Evolutionary conservation across 345 rosid species (phyloP).

Genomic region (Brassica rapa): DNA sequence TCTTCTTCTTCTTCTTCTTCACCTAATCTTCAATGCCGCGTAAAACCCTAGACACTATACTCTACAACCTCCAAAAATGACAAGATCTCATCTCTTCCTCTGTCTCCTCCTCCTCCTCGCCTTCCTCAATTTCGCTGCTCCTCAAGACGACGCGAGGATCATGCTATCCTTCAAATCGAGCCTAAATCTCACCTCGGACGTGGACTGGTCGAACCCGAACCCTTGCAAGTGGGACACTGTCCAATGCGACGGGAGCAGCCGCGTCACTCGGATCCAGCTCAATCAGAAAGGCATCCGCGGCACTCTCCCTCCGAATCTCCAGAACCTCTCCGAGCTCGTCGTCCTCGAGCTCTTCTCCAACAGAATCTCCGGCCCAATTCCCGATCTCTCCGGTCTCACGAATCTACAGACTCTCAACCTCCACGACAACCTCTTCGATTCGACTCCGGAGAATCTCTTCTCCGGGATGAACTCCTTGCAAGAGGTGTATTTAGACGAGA

Average conservation of each 20-base stretch:
- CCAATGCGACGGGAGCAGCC: constrained; percentile 35
- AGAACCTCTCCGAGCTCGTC: constrained; percentile 44
- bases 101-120: constrained; percentile 19
- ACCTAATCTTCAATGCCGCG: constrained; percentile 29
- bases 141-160: constrained; percentile 32
- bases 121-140: constrained; percentile 16
- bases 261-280: constrained; percentile 64
- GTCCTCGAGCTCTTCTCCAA: constrained; percentile 56
- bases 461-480: constrained; percentile 48
- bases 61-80: constrained; percentile 22
- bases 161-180: constrained; percentile 43
- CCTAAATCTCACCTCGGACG: constrained; percentile 41
- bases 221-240: constrained; percentile 65
- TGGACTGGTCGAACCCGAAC: constrained; percentile 65
- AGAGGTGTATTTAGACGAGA: constrained; percentile 46
- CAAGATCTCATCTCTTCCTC: constrained; percentile 30
- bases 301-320: constrained; percentile 47
- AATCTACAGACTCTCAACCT: constrained; percentile 42
- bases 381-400: constrained; percentile 56
- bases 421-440: constrained; percentile 49
- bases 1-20: background rate
- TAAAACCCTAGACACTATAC: constrained; percentile 32
- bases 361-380: constrained; percentile 52
- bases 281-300: constrained; percentile 11
- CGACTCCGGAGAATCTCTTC: constrained; percentile 64